These are phyloP conservation scores for Diaporthe citrichinensis DNA, from an alignment of 2,329 filamentous ascomycete species.

Conservation along the genomic window DNA sequence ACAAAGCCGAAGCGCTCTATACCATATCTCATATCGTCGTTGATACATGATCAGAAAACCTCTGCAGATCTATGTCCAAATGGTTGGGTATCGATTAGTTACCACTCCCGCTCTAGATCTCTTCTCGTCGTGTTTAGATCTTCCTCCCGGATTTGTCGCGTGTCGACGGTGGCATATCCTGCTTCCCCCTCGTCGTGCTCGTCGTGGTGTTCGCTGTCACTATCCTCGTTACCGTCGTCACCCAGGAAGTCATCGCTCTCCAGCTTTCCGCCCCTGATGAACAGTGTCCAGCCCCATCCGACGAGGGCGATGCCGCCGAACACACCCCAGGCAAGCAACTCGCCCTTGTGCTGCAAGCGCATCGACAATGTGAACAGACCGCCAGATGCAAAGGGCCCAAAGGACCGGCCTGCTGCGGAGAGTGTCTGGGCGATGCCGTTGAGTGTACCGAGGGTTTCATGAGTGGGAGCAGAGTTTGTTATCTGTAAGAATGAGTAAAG, in stretches of 20 bases:
- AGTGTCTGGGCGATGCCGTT: conserved; percentile 96
- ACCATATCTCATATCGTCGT: neutral
- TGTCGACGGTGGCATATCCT: neutral
- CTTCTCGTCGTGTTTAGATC: conserved; percentile 5
- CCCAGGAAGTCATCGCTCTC: conserved; percentile 71
- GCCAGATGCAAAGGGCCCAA: conserved; percentile 90
- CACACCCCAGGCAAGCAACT: conserved; percentile 86
- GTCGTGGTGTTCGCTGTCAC: conserved; percentile 48
- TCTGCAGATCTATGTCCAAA: neutral
- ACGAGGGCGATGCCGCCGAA: conserved; percentile 87
- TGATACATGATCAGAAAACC: neutral
- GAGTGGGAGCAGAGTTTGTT: conserved; percentile 91
- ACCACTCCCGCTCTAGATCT: conserved; percentile 19
- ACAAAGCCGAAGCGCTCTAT: neutral
- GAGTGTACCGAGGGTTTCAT: conserved; percentile 87
- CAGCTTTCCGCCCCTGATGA: conserved; percentile 76
- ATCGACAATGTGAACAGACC: conserved; percentile 86
- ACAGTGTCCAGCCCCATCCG: conserved; percentile 84
- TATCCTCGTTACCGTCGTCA: conserved; percentile 52
- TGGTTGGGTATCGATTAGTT: conserved; percentile 16
- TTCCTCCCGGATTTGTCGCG: neutral
- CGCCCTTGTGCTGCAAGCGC: conserved; percentile 82
- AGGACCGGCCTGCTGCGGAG: conserved; percentile 88
- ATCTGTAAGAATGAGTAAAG: conserved; percentile 68
- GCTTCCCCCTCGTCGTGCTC: conserved; percentile 33